A percentile compares a stretch with the other conserved stretches of the same genome.
phyloP scores from a whole-genome alignment of 2,329 filamentous ascomycete species.

The Rachicladosporium sp. region DNA sequence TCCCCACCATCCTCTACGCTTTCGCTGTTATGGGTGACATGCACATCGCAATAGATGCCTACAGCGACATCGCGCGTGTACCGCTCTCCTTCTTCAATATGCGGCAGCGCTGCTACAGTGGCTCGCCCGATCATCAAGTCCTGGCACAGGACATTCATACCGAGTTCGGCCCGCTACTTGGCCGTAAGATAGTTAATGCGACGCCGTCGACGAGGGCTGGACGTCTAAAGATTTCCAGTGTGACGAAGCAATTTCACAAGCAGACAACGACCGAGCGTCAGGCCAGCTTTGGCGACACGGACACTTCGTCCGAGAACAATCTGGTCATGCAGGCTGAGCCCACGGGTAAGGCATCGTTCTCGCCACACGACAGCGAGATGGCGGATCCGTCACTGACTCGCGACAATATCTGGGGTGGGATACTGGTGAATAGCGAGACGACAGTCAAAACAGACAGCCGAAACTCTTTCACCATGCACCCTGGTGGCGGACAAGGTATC shows the following conservation, averaged over 20 bases:
- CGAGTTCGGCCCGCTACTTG: constrained; percentile 32
- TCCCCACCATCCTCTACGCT: constrained; percentile 29
- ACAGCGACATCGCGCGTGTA: constrained; percentile 20
- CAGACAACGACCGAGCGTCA: constrained; percentile 2
- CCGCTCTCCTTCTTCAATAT: constrained; percentile 34
- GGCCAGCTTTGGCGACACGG: constrained; percentile 4
- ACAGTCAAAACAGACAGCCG: constrained; percentile 19
- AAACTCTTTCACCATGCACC: constrained; percentile 9
- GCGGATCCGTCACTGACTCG: constrained; percentile 1
- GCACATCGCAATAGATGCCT: constrained; percentile 17
- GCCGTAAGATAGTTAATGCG: constrained; percentile 12
- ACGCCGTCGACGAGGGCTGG: constrained; percentile 3
- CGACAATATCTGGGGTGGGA: constrained; percentile 22
- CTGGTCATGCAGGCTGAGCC: constrained; percentile 4
- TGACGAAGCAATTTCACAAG: background rate
- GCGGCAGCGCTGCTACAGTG: constrained; percentile 31
- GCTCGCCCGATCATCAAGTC: constrained; percentile 34
- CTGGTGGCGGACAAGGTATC: constrained; percentile 5
- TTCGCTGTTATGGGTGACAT: constrained; percentile 28
- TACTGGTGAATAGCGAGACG: constrained; percentile 25
- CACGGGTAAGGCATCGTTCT: background rate
- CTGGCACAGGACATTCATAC: constrained; percentile 33
- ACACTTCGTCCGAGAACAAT: constrained; percentile 3
- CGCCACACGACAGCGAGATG: background rate
- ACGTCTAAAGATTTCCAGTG: background rate